Evolutionary conservation across 768 basidiomycete species (phyloP).

Genomic region (Termitomyces bulborhizus): DNA sequence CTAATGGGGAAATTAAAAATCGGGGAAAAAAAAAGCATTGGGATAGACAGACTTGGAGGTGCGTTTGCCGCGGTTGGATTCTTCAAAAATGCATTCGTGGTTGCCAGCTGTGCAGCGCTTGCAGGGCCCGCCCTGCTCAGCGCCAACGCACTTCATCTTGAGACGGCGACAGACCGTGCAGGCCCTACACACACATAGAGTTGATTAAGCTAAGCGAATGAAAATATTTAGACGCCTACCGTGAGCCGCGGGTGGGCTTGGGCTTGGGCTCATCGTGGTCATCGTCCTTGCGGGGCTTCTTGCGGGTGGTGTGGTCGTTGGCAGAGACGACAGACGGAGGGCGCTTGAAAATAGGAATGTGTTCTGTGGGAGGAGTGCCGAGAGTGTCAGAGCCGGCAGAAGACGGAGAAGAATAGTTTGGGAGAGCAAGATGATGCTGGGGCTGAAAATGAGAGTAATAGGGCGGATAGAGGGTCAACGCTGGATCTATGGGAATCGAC

Average conservation of each 20-base stretch:
- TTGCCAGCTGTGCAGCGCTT: slow-evolving; percentile 75
- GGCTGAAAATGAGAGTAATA: slow-evolving; percentile 58
- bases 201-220: slow-evolving; percentile 7
- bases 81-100: slow-evolving; percentile 95
- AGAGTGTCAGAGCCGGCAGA: slow-evolving; percentile 75
- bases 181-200: slow-evolving; percentile 45
- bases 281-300: slow-evolving; percentile 60
- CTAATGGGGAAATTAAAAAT: slow-evolving; percentile 26
- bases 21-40: neutral
- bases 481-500: slow-evolving; percentile 63
- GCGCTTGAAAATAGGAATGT: slow-evolving; percentile 49
- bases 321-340: slow-evolving; percentile 37
- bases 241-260: slow-evolving; percentile 84
- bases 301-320: slow-evolving; percentile 42
- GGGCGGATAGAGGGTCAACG: slow-evolving; percentile 58
- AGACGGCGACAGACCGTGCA: slow-evolving; percentile 89
- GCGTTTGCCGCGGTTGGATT: slow-evolving; percentile 91
- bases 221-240: slow-evolving; percentile 35
- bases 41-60: slow-evolving; percentile 58
- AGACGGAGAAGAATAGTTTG: slow-evolving; percentile 70
- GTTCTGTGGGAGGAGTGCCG: slow-evolving; percentile 67
- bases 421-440: slow-evolving; percentile 50
- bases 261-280: slow-evolving; percentile 52
- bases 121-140: slow-evolving; percentile 87
- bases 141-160: slow-evolving; percentile 92